phyloP scores from a whole-genome alignment of 169 alveolate genomes.

The Cryptosporidium andersoni region DNA sequence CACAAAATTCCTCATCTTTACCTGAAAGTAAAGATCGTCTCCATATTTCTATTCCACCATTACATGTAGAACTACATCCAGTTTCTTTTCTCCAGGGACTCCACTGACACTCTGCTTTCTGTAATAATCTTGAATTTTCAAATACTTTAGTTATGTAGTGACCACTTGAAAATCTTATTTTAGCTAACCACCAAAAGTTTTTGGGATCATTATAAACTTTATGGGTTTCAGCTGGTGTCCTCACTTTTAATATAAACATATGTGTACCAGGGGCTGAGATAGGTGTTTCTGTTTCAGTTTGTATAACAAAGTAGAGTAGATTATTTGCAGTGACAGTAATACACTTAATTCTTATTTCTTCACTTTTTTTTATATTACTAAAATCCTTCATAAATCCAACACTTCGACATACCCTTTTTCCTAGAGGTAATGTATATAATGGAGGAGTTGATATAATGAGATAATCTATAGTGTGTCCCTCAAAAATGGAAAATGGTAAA shows the following conservation, averaged over 20 bases:
- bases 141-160: constrained; percentile 60
- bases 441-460: constrained; percentile 66
- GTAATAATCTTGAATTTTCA: constrained; percentile 48
- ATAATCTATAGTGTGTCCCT: constrained; percentile 60
- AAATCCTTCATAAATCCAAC: constrained; percentile 19
- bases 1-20: constrained; percentile 55
- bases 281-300: constrained; percentile 12
- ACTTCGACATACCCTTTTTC: constrained; percentile 37
- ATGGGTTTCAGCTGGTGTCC: constrained; percentile 57
- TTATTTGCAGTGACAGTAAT: constrained; percentile 63
- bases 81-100: constrained; percentile 71
- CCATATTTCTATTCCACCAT: constrained; percentile 67
- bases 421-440: constrained; percentile 28
- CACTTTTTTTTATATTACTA: background rate
- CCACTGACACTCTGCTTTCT: constrained; percentile 64
- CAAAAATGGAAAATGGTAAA: constrained; percentile 58
- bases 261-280: constrained; percentile 40
- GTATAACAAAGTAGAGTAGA: constrained; percentile 57
- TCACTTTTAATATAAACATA: constrained; percentile 30
- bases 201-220: constrained; percentile 68
- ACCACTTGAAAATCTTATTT: constrained; percentile 60
- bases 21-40: constrained; percentile 66
- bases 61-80: constrained; percentile 67
- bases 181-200: constrained; percentile 67
- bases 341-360: constrained; percentile 13